A percentile compares a stretch with the other conserved stretches of the same genome.
Evolutionary conservation across 1,284 basidiomycete species (phyloP).

Genomic region (Sutorius eximius): DNA sequence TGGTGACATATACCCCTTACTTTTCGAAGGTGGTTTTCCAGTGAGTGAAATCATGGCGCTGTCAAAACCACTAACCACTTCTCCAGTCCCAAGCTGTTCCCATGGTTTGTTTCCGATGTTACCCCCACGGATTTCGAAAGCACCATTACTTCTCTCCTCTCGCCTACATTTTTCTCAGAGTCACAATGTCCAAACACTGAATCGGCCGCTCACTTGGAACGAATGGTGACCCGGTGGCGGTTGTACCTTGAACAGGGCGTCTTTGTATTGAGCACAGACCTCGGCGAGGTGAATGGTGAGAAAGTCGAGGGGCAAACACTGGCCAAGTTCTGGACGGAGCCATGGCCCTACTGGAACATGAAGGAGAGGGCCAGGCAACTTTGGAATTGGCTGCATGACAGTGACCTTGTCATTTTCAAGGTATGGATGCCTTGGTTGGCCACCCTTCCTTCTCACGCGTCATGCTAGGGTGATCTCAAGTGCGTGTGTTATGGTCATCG

Average conservation of each 20-base stretch:
- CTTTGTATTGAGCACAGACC: constrained; percentile 62
- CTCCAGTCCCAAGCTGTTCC: constrained; percentile 79
- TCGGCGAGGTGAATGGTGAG: constrained; percentile 37
- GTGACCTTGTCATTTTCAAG: constrained; percentile 91
- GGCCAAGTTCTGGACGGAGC: constrained; percentile 83
- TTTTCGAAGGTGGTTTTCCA: constrained; percentile 85
- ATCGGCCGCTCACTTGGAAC: constrained; percentile 46
- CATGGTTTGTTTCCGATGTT: constrained; percentile 94
- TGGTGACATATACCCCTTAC: constrained; percentile 85
- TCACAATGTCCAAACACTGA: constrained; percentile 23
- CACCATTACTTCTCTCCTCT: constrained; percentile 52
- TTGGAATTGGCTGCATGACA: constrained; percentile 57
- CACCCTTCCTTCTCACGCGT: neutral
- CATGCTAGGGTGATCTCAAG: constrained; percentile 81
- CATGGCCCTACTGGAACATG: constrained; percentile 84
- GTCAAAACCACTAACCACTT: constrained; percentile 13
- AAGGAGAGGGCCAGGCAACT: constrained; percentile 58
- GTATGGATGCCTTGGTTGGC: constrained; percentile 35
- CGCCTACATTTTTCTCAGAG: constrained; percentile 57
- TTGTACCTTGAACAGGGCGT: constrained; percentile 65
- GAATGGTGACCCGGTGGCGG: constrained; percentile 75
- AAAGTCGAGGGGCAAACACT: constrained; percentile 15
- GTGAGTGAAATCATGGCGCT: constrained; percentile 45
- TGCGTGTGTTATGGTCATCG: constrained; percentile 37
- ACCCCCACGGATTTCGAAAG: constrained; percentile 75